These are phyloP conservation scores for Penicillium cataractarum DNA, from an alignment of 495 filamentous ascomycete species.

Conservation along the genomic window DNA sequence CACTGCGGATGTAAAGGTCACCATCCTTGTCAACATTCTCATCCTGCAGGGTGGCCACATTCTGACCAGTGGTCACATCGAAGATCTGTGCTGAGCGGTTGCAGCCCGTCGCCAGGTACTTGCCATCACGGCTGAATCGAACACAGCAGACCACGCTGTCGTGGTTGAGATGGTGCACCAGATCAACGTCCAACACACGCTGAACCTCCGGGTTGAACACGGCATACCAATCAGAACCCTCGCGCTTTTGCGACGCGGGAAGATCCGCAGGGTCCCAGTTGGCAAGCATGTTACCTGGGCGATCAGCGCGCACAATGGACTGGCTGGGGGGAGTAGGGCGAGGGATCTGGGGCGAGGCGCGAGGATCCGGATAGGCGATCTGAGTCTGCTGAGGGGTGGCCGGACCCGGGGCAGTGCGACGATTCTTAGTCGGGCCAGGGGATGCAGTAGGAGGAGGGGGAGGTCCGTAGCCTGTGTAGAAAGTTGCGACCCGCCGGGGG, in stretches of 20 bases:
- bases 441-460: slow-evolving; percentile 85
- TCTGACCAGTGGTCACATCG: slow-evolving; percentile 77
- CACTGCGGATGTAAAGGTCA: slow-evolving; percentile 87
- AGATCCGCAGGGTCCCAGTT: slow-evolving; percentile 86
- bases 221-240: slow-evolving; percentile 83
- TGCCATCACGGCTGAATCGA: slow-evolving; percentile 84
- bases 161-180: slow-evolving; percentile 83
- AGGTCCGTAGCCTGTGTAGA: slow-evolving; percentile 62
- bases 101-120: slow-evolving; percentile 87
- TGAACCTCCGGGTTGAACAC: slow-evolving; percentile 87
- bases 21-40: slow-evolving; percentile 81
- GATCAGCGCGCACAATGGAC: slow-evolving; percentile 55
- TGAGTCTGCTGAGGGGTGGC: slow-evolving; percentile 90
- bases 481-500: background rate
- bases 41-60: slow-evolving; percentile 78
- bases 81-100: slow-evolving; percentile 91
- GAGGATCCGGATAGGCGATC: slow-evolving; percentile 79
- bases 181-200: slow-evolving; percentile 81
- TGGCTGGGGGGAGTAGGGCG: slow-evolving; percentile 76
- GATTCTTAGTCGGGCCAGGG: slow-evolving; percentile 76
- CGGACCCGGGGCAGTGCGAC: slow-evolving; percentile 67
- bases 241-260: slow-evolving; percentile 80
- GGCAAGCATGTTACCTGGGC: slow-evolving; percentile 75
- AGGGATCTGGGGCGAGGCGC: slow-evolving; percentile 81
- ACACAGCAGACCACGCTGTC: slow-evolving; percentile 93